Evolutionary conservation across 192 early-diverging fungal species (phyloP).

Genomic region (Lobosporangium transversale): DNA sequence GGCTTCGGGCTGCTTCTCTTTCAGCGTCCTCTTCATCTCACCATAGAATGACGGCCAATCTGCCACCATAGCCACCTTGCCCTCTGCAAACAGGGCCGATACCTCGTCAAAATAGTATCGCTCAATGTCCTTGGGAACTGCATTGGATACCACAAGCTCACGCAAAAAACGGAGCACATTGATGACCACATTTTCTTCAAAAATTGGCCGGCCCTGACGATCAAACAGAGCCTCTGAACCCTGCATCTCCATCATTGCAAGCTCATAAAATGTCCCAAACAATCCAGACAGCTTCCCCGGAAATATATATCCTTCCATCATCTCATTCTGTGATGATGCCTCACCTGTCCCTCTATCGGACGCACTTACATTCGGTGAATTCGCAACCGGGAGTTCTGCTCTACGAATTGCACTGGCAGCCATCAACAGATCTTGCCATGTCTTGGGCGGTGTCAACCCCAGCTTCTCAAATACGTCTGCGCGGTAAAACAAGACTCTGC

Average conservation of each 20-base stretch:
- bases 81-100: slow-evolving; percentile 27
- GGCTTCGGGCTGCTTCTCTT: neutral
- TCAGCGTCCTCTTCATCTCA: slow-evolving; percentile 14
- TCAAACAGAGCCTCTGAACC: slow-evolving; percentile 18
- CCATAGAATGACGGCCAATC: slow-evolving; percentile 42
- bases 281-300: slow-evolving; percentile 40
- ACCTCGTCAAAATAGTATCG: slow-evolving; percentile 42
- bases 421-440: slow-evolving; percentile 23
- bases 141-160: slow-evolving; percentile 3
- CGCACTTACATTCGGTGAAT: too few species aligned
- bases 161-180: slow-evolving; percentile 21
- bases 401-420: neutral
- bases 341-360: too few species aligned
- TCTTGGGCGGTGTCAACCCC: slow-evolving; percentile 1
- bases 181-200: slow-evolving; percentile 20
- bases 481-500: slow-evolving; percentile 30
- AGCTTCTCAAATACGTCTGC: slow-evolving; percentile 21
- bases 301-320: slow-evolving; percentile 34
- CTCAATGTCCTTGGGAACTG: slow-evolving; percentile 34
- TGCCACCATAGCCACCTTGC: slow-evolving; percentile 31
- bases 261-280: slow-evolving; percentile 43
- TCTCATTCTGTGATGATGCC: neutral
- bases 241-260: slow-evolving; percentile 42
- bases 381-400: neutral
- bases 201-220: slow-evolving; percentile 10